These are phyloP conservation scores for Hypomontagnella submonticulosa DNA, from an alignment of 495 filamentous ascomycete genomes.

Conservation along the genomic window DNA sequence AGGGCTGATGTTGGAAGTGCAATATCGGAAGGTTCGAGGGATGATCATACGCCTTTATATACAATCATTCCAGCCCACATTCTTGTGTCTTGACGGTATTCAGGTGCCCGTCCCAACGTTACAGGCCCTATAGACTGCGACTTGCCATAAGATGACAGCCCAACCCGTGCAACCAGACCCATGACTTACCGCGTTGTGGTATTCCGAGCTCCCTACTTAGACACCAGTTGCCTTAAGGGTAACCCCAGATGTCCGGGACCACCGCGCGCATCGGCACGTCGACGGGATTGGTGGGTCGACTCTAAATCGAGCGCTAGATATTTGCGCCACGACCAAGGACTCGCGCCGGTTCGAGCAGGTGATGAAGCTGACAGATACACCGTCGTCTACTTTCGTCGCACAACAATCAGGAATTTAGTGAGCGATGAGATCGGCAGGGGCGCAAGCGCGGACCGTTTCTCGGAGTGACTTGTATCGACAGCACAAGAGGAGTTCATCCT, in stretches of 20 bases:
- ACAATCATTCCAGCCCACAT: constrained; percentile 18
- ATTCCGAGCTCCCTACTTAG: constrained; percentile 27
- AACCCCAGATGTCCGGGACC: constrained; percentile 20
- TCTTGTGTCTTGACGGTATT: constrained; percentile 4
- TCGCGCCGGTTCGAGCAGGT: constrained; percentile 36
- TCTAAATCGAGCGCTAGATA: constrained; percentile 23
- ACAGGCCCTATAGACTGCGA: constrained; percentile 13
- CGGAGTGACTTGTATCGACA: constrained; percentile 32
- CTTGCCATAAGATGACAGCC: constrained; percentile 40
- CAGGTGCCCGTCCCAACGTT: constrained; percentile 33
- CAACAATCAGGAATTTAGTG: constrained; percentile 9
- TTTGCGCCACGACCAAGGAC: constrained; percentile 13
- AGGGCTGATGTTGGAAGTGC: constrained; percentile 15
- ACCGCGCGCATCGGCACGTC: constrained; percentile 11
- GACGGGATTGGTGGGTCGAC: constrained; percentile 12
- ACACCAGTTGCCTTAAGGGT: constrained; percentile 25
- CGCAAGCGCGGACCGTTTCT: constrained; percentile 31
- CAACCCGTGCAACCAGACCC: constrained; percentile 39
- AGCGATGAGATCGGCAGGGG: constrained; percentile 28
- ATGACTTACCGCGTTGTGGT: constrained; percentile 29
- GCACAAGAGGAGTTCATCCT: constrained; percentile 26
- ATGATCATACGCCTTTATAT: constrained; percentile 20
- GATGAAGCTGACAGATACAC: constrained; percentile 23
- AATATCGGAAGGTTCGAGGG: constrained; percentile 8
- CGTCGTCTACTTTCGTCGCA: constrained; percentile 22